These are phyloP conservation scores for Staphylotrichum longicolle DNA, from an alignment of 495 filamentous ascomycete genomes.

Conservation along the genomic window DNA sequence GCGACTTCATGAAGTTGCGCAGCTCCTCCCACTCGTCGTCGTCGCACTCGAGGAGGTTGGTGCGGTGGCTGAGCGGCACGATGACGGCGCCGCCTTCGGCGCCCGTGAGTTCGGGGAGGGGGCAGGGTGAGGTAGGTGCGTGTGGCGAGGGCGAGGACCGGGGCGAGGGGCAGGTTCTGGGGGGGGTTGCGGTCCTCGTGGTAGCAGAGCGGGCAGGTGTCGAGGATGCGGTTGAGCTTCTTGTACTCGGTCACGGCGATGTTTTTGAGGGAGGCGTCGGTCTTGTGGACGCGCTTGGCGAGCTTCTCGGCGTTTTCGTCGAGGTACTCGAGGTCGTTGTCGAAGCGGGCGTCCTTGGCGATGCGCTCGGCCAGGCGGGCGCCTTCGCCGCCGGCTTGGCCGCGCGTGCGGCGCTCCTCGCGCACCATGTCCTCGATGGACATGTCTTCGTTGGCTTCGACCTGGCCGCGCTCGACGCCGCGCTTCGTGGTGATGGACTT, in stretches of 20 bases:
- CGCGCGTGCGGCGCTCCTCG: constrained; percentile 80
- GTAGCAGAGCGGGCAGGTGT: constrained; percentile 86
- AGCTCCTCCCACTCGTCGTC: constrained; percentile 99
- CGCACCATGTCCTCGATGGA: constrained; percentile 91
- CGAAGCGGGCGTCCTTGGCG: constrained; percentile 86
- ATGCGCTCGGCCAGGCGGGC: constrained; percentile 83
- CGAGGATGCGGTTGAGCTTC: constrained; percentile 83
- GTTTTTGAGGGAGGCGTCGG: constrained; percentile 85
- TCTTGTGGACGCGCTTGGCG: constrained; percentile 84
- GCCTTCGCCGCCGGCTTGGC: constrained; percentile 77
- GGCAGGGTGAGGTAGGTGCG: constrained; percentile 85
- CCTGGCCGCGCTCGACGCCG: constrained; percentile 72
- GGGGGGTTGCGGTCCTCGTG: constrained; percentile 83
- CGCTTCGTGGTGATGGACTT: constrained; percentile 71
- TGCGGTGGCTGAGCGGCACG: constrained; percentile 82
- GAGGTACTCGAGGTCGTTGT: constrained; percentile 93
- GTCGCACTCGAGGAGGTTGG: constrained; percentile 92
- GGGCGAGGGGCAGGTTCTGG: constrained; percentile 63
- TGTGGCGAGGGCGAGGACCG: constrained; percentile 84
- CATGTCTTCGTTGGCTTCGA: constrained; percentile 95
- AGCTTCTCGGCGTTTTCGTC: constrained; percentile 94
- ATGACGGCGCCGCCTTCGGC: constrained; percentile 76
- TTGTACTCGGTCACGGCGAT: constrained; percentile 84
- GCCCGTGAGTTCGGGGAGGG: constrained; percentile 75
- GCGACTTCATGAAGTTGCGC: constrained; percentile 97